Evolutionary conservation across 73 alveolate genomes (phyloP).

Genomic region (Urostyla sp.): DNA sequence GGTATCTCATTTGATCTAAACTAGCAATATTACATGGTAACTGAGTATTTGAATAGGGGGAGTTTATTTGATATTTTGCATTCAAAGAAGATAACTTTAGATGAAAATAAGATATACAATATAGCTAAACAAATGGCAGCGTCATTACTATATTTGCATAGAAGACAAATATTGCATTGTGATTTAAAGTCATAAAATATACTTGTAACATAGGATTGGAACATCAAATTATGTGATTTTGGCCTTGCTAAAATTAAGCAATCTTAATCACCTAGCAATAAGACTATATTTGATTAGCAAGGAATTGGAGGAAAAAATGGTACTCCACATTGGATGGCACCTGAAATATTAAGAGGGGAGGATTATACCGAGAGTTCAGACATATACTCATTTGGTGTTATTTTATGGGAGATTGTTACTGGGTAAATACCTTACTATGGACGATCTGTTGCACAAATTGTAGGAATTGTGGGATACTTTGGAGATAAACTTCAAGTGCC

Average conservation of each 20-base stretch:
- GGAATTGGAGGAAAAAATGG: conserved; percentile 71
- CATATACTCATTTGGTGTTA: conserved; percentile 90
- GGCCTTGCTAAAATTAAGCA: conserved; percentile 85
- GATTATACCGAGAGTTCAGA: conserved; percentile 81
- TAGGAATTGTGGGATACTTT: conserved; percentile 24
- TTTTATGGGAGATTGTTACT: conserved; percentile 83
- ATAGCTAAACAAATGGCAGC: conserved; percentile 91
- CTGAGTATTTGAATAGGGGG: conserved; percentile 82
- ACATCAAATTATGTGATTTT: conserved; percentile 86
- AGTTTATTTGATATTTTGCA: conserved; percentile 75
- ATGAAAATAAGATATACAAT: conserved; percentile 75
- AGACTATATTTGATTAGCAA: too few relatives aligned
- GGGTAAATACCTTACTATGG: conserved; percentile 53
- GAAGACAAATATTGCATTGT: conserved; percentile 89
- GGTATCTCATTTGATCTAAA: conserved; percentile 87
- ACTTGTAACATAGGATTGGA: conserved; percentile 11
- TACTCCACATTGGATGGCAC: conserved; percentile 92
- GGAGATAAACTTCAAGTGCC: conserved; percentile 10
- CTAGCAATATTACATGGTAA: conserved; percentile 87
- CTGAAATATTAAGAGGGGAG: conserved; percentile 89
- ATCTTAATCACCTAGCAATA: too few relatives aligned
- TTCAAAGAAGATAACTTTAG: conserved; percentile 62
- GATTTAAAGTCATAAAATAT: conserved; percentile 90
- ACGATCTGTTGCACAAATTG: conserved; percentile 2
- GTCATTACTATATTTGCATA: conserved; percentile 89